phyloP scores from a whole-genome alignment of 2,329 filamentous ascomycete genomes.

The Cladobotryum protrusum region DNA sequence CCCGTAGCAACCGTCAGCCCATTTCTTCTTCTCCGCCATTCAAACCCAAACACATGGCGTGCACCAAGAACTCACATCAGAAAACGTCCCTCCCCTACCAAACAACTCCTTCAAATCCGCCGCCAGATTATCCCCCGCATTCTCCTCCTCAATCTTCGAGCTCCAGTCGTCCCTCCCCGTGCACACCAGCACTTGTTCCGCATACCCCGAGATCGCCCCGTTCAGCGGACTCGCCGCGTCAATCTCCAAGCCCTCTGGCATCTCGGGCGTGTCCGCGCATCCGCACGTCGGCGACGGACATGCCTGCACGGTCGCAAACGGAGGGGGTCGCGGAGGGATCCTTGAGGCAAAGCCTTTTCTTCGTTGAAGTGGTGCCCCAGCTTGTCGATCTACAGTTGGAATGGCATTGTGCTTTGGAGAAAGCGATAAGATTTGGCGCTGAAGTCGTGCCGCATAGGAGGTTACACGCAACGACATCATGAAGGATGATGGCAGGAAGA shows the following conservation, averaged over 20 bases:
- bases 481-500: neutral
- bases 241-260: slow-evolving; percentile 65
- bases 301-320: slow-evolving; percentile 40
- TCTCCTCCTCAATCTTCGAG: slow-evolving; percentile 78
- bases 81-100: slow-evolving; percentile 58
- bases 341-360: neutral
- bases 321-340: slow-evolving; percentile 14
- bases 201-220: slow-evolving; percentile 71
- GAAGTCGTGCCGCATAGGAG: neutral
- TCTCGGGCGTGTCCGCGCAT: slow-evolving; percentile 60
- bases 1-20: neutral
- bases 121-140: slow-evolving; percentile 58
- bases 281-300: slow-evolving; percentile 74
- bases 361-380: neutral
- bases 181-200: slow-evolving; percentile 76
- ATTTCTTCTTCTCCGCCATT: neutral
- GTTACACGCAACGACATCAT: slow-evolving; percentile 10
- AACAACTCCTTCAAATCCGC: slow-evolving; percentile 66
- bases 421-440: neutral
- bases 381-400: neutral
- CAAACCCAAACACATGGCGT: too few species aligned
- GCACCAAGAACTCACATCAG: slow-evolving; percentile 49
- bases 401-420: neutral
- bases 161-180: slow-evolving; percentile 77
- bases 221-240: slow-evolving; percentile 65